These are phyloP conservation scores for Xylaria sp. DNA, from an alignment of 2,329 filamentous ascomycete genomes.

Conservation along the genomic window DNA sequence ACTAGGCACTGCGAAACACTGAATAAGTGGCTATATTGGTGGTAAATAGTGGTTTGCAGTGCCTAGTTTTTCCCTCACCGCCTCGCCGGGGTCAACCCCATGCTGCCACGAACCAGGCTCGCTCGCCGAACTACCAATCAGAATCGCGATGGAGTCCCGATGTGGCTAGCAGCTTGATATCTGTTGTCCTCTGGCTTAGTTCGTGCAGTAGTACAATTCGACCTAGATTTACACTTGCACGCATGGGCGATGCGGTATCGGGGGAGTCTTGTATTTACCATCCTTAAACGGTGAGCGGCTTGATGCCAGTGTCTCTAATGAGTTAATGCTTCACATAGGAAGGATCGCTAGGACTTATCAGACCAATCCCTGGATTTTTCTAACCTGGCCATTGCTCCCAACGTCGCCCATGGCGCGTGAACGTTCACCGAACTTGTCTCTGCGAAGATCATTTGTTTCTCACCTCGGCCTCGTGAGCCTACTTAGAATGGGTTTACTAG, in stretches of 20 bases:
- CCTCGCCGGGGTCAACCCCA: background rate
- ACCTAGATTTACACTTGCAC: background rate
- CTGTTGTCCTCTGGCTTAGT: background rate
- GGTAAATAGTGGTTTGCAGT: too few relatives aligned
- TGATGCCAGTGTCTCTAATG: too few relatives aligned
- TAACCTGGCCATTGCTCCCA: background rate
- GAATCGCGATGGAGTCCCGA: background rate
- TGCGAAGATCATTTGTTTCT: background rate
- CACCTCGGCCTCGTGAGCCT: background rate
- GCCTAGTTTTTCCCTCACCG: too few relatives aligned
- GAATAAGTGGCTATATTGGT: too few relatives aligned
- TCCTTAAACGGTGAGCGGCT: too few relatives aligned
- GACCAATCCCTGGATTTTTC: background rate
- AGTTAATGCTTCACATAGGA: too few relatives aligned
- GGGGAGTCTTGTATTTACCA: too few relatives aligned
- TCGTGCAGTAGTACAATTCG: background rate
- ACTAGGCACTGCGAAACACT: too few relatives aligned
- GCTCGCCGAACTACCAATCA: background rate
- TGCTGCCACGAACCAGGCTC: background rate
- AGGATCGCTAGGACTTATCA: background rate
- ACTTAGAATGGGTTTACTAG: constrained; percentile 8
- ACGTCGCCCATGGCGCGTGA: background rate
- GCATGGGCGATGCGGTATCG: background rate
- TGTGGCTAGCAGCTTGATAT: background rate
- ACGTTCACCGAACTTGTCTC: background rate